phyloP scores from a whole-genome alignment of 305 asterid species.

The Fraxinus angustifolia region DNA sequence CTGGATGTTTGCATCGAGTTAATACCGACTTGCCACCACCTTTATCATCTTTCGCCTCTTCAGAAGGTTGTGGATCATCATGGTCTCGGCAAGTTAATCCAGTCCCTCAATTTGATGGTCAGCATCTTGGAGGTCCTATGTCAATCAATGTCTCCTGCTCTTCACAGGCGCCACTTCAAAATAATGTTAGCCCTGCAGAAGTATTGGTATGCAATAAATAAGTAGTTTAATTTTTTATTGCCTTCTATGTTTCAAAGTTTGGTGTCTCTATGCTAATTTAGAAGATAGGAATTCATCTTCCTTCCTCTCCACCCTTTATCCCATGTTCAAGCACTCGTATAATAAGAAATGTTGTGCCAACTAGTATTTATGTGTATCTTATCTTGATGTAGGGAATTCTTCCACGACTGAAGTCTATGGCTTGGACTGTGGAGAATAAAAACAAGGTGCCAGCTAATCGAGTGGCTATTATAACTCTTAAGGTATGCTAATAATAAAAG shows the following conservation, averaged over 20 bases:
- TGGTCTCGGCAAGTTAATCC: conserved; percentile 28
- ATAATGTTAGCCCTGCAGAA: conserved; percentile 25
- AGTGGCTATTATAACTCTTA: conserved; percentile 43
- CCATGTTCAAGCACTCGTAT: background rate
- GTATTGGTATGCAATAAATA: conserved; percentile 20
- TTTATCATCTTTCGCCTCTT: conserved; percentile 17
- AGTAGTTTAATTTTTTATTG: background rate
- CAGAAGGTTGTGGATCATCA: conserved; percentile 21
- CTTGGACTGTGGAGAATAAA: conserved; percentile 44
- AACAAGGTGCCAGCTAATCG: conserved; percentile 26
- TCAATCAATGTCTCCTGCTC: conserved; percentile 17
- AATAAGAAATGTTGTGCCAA: background rate
- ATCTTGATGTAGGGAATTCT: conserved; percentile 34
- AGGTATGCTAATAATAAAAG: conserved; percentile 28
- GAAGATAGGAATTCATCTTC: background rate
- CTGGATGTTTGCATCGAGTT: conserved; percentile 22
- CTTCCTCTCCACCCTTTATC: background rate
- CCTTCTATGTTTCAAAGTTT: background rate
- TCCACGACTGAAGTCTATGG: conserved; percentile 46
- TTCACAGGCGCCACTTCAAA: conserved; percentile 30
- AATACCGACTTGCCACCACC: conserved; percentile 26
- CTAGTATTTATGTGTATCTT: conserved; percentile 4
- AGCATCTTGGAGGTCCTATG: conserved; percentile 17
- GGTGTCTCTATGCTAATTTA: background rate
- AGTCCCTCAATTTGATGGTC: conserved; percentile 14